Evolutionary conservation across 2,329 filamentous ascomycete genomes (phyloP).

Genomic region (Penicillium brasilianum): DNA sequence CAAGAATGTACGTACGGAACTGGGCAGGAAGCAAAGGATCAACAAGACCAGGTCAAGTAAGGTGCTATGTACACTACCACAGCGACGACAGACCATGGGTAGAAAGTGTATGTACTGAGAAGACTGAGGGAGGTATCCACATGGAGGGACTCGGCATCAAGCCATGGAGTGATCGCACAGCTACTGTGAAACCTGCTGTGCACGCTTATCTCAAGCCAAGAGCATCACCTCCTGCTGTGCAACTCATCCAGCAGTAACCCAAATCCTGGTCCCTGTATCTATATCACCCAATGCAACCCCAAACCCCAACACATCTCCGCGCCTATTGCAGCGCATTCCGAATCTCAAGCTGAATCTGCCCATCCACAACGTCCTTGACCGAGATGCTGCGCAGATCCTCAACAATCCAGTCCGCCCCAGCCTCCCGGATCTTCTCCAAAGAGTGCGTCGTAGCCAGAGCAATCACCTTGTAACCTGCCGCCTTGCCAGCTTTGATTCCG

Average conservation of each 20-base stretch:
- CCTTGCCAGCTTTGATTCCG: constrained; percentile 81
- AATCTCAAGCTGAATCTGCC: constrained; percentile 71
- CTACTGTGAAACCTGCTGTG: background rate
- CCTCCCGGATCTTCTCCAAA: constrained; percentile 70
- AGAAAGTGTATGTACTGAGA: background rate
- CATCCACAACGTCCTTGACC: constrained; percentile 61
- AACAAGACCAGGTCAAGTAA: background rate
- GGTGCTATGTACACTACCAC: background rate
- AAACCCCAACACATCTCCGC: background rate
- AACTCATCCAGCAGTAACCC: background rate
- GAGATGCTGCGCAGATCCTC: constrained; percentile 75
- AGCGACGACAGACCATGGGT: background rate
- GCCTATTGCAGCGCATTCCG: constrained; percentile 57
- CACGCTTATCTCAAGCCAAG: background rate
- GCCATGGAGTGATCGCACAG: background rate
- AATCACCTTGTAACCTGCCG: constrained; percentile 81
- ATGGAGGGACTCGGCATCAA: background rate
- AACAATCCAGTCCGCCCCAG: constrained; percentile 88
- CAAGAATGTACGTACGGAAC: background rate
- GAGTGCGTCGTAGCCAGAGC: constrained; percentile 86
- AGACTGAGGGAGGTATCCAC: too few species aligned
- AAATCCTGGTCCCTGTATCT: background rate
- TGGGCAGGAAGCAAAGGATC: background rate
- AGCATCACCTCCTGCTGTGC: background rate
- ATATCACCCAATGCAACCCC: background rate